A percentile compares a stretch with the other conserved stretches of the same genome.
Conservation (phyloP, 2,329 filamentous ascomycete genomes). For the Colletotrichum karsti region DNA sequence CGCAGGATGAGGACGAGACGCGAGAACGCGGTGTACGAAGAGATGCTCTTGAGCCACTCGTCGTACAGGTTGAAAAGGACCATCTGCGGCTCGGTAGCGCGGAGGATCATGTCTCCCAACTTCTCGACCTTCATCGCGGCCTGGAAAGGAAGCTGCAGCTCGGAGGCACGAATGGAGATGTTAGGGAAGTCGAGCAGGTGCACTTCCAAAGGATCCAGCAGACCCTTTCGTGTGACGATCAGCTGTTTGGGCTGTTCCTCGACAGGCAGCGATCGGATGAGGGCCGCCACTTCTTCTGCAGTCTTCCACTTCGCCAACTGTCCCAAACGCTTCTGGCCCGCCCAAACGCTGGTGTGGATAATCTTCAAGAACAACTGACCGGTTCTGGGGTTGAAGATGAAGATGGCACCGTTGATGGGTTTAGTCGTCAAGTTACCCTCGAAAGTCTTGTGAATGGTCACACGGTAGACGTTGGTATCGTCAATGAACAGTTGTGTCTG, state of each 20-base stretch:
- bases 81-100: constrained; percentile 99
- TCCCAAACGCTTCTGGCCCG: constrained; percentile 97
- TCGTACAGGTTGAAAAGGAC: constrained; percentile 99
- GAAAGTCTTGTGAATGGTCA: constrained; percentile 99
- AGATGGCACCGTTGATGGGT: constrained; percentile 98
- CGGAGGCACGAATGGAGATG: constrained; percentile 96
- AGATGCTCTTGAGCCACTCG: constrained; percentile 98
- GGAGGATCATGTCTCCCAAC: constrained; percentile 97
- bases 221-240: constrained; percentile 96
- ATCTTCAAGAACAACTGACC: constrained; percentile 99
- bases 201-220: constrained; percentile 95
- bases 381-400: constrained; percentile 99
- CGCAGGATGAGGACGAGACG: constrained; percentile 92
- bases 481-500: constrained; percentile 99
- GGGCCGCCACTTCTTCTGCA: constrained; percentile 97
- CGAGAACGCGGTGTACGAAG: constrained; percentile 98
- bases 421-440: constrained; percentile 99
- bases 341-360: constrained; percentile 99
- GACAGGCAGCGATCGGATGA: constrained; percentile 93
- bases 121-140: constrained; percentile 99
- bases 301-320: constrained; percentile 99
- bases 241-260: constrained; percentile 99
- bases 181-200: constrained; percentile 98
- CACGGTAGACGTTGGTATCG: constrained; percentile 98
- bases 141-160: constrained; percentile 97